Evolutionary conservation across 1,139 yeast genomes (phyloP), one percentile per base, ranked within the genome.

Genomic region (Yamadazyma siamensis): DNA sequence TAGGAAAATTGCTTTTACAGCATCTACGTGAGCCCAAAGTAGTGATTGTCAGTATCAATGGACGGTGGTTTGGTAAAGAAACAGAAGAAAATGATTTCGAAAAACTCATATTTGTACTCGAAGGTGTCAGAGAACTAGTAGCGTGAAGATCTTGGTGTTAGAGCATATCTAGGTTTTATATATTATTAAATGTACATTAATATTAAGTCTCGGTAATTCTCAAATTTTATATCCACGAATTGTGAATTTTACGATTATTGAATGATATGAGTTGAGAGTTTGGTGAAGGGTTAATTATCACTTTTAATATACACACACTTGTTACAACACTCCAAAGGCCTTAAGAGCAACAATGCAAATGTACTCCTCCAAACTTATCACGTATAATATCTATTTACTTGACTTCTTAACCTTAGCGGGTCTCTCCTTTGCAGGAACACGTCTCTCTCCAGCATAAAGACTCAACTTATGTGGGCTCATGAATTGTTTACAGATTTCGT

Each of bases 401-500:
- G 30, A 32, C 15, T 28, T 36, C 36, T 47, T 54, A 48, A 40
- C 38, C 44, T 52, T 50, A 33, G 40, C 33, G 42, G 61, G 72
- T 54, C 75, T 77, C 40, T 64, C 71, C 58, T 80, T 83, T 10
- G 69, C 71, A 12, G 89, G 79, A 26, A 84, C 91, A 33, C 68
- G 56, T 63, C 94, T 77, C 57, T 80, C 82, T 51, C 74, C 71
- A 35, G 70, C 56, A 18, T 95, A 95, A 69, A 77, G 80, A 29
- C 75, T 76, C 52, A 88, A 75, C 55, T 80, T 77, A 50, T 94
- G 94, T 25, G 95, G 87, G 49, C 75, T 79, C 91, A 87, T 91
- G 57, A 80, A 94, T 38, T 71, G 56, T 31, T 75, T 76, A 33
- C 88, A 66, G n/a, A 65, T 60, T n/a, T 65, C 79, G 31, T 83